Evolutionary conservation across 805 yeast species (phyloP).

Genomic region (Metschnikowia orientalis): DNA sequence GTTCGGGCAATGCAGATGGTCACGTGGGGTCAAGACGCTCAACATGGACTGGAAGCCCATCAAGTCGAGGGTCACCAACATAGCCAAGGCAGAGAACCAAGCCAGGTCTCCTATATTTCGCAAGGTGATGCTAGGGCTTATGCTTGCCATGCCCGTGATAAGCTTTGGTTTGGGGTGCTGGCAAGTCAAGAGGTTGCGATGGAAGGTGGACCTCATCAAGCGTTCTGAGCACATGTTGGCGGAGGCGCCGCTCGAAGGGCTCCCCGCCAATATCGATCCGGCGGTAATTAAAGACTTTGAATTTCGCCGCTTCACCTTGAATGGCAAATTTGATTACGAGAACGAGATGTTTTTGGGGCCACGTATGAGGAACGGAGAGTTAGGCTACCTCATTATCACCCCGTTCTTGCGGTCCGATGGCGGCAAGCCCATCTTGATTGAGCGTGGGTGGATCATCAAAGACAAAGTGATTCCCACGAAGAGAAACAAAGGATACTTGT

Average conservation of each 20-base stretch:
- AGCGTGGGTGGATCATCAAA: slow-evolving; percentile 88
- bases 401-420: slow-evolving; percentile 76
- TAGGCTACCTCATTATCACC: slow-evolving; percentile 76
- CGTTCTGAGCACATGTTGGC: slow-evolving; percentile 78
- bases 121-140: slow-evolving; percentile 40
- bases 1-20: no score
- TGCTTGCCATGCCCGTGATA: slow-evolving; percentile 77
- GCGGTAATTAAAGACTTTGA: slow-evolving; percentile 70
- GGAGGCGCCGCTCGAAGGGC: slow-evolving; percentile 56
- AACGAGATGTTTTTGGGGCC: slow-evolving; percentile 94
- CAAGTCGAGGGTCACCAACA: slow-evolving; percentile 40
- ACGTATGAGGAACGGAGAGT: slow-evolving; percentile 57
- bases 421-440: slow-evolving; percentile 73
- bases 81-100: slow-evolving; percentile 37
- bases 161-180: slow-evolving; percentile 87
- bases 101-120: slow-evolving; percentile 34
- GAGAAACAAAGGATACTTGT: slow-evolving; percentile 47
- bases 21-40: slow-evolving; percentile 47
- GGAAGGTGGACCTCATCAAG: slow-evolving; percentile 85
- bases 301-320: slow-evolving; percentile 70
- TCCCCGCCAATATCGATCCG: slow-evolving; percentile 66
- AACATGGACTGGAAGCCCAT: slow-evolving; percentile 85
- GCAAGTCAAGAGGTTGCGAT: slow-evolving; percentile 80
- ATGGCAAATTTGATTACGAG: slow-evolving; percentile 76
- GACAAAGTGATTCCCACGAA: slow-evolving; percentile 53